Evolutionary conservation across 176 grass and related monocot genomes (phyloP).

Genomic region (Olyra latifolia): DNA sequence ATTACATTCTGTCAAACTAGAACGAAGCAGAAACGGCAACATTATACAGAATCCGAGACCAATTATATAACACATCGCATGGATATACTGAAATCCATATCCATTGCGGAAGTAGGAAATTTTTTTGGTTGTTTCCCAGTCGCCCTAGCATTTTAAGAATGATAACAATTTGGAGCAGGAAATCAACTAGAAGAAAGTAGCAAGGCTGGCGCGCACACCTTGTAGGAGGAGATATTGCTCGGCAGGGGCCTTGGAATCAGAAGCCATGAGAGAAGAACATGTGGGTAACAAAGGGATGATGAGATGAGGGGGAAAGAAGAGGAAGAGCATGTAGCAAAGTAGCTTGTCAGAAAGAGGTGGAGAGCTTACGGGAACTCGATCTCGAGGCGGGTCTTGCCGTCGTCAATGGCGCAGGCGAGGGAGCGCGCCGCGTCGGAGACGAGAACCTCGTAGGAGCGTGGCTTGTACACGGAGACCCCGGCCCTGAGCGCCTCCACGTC

Average conservation of each 20-base stretch:
- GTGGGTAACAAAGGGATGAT: neutral
- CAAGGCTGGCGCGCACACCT: conserved; percentile 40
- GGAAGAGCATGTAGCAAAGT: no score
- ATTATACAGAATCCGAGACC: neutral
- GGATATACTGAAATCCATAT: neutral
- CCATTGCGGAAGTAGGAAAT: neutral
- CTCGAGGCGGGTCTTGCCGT: conserved; percentile 80
- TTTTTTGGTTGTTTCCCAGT: no score
- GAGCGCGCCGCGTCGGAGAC: conserved; percentile 82
- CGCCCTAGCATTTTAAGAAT: neutral
- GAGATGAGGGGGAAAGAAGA: neutral
- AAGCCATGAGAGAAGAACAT: neutral
- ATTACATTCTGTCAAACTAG: neutral
- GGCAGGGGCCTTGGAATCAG: conserved; percentile 59
- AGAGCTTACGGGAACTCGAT: conserved; percentile 83
- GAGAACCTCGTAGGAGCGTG: conserved; percentile 83
- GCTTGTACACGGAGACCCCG: conserved; percentile 85
- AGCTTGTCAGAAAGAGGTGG: no score
- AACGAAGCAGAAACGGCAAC: neutral
- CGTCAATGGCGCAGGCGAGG: conserved; percentile 72
- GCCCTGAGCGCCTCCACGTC: conserved; percentile 25
- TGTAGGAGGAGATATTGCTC: conserved; percentile 90
- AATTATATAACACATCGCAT: neutral
- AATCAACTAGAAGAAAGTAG: neutral
- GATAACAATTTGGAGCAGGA: neutral